These are phyloP conservation scores for Multifurca ochricompacta DNA, from an alignment of 768 basidiomycete species.

Conservation along the genomic window DNA sequence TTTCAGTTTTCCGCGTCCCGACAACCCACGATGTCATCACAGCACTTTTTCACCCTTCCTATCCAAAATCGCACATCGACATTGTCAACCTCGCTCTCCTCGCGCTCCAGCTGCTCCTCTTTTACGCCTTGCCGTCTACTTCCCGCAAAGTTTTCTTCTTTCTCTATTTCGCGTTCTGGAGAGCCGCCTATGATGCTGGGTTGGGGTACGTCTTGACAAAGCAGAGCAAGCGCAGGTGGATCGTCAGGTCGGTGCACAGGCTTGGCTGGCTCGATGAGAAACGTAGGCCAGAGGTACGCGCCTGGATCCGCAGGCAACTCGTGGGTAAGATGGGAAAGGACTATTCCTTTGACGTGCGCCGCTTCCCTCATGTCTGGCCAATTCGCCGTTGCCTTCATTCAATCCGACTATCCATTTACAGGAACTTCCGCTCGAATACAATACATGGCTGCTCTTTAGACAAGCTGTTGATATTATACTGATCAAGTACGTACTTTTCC, in stretches of 20 bases:
- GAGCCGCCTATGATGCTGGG: conserved; percentile 85
- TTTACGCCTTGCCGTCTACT: conserved; percentile 51
- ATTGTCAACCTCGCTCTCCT: conserved; percentile 76
- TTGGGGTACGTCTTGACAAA: conserved; percentile 91
- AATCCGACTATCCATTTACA: conserved; percentile 26
- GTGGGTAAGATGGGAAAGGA: conserved; percentile 91
- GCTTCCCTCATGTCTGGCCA: background rate
- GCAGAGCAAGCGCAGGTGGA: conserved; percentile 94
- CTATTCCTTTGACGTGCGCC: conserved; percentile 82
- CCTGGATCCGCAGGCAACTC: conserved; percentile 84
- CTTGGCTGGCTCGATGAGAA: conserved; percentile 84
- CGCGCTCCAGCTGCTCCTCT: conserved; percentile 69
- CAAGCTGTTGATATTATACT: conserved; percentile 95
- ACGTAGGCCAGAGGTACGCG: conserved; percentile 51
- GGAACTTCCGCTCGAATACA: conserved; percentile 90
- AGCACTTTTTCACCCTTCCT: conserved; percentile 70
- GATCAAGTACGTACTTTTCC: conserved; percentile 69
- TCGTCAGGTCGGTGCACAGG: conserved; percentile 70
- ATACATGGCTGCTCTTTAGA: conserved; percentile 93
- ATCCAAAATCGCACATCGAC: conserved; percentile 86
- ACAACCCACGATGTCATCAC: conserved; percentile 89
- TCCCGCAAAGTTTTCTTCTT: conserved; percentile 65
- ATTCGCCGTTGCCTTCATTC: conserved; percentile 3
- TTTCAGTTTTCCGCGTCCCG: conserved; percentile 82
- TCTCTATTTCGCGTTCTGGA: conserved; percentile 89